Base-by-base conservation (phyloP, 164 flowering plant species). In the Tinospora cordifolia region DNA sequence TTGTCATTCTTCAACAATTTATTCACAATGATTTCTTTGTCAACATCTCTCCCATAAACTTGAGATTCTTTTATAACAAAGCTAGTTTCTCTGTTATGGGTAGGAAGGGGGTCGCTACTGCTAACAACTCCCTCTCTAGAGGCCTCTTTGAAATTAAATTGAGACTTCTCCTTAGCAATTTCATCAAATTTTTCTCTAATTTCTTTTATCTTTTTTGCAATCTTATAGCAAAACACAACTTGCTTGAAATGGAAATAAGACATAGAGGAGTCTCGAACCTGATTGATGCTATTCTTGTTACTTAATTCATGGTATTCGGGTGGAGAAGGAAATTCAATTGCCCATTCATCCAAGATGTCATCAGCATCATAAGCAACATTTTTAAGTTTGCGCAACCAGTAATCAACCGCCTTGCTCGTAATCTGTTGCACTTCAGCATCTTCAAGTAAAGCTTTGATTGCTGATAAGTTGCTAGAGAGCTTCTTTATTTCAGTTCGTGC, bases 321-420 rank as follows among this genome's bases (percentile, higher is more conserved):
- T 64, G 2, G 47, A 30, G 9, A 7, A 14, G 14, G 34, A 54
- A 9, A 54, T 41, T 30, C 58, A 11, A 3, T 41, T 25, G 57
- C 1, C 69, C 69, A 67, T 22, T 67, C 58, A 46, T 67, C 58
- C 57, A 44, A 24, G 12, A 67, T 22, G 22, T 67, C 68, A 40
- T 66, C 49, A 19, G 54, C 54, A 15, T 68, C 70, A 51, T 51
- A 51, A 26, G 70, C 7, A 27, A 15, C 62, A 0, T 26, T 40
- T 41, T 68, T 51, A 41, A 51, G 25, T 22, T 47, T 51, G 10
- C 4, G 19, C 11, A 66, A 13, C 68, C 51, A 66, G 21, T 19
- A 5, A 7, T n/a, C 8, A 22, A 66, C 12, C 5, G 49, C 27
- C 49, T 66, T 44, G 15, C 36, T 30, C 36, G 2, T 30, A 4